These are phyloP conservation scores for Mycena galericulata DNA, from an alignment of 768 basidiomycete species.

Conservation along the genomic window DNA sequence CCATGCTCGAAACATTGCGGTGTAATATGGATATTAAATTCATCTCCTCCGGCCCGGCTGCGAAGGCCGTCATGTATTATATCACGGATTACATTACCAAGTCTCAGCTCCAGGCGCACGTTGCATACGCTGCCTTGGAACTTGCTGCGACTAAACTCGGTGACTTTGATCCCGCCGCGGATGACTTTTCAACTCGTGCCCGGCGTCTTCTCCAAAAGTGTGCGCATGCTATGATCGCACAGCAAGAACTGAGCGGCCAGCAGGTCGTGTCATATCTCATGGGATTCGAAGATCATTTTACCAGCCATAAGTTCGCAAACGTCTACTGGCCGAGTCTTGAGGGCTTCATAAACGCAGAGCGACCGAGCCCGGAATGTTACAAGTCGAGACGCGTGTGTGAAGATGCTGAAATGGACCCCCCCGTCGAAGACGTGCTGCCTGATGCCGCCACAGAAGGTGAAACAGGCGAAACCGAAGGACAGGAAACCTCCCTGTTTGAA, in stretches of 20 bases:
- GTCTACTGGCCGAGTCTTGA: neutral
- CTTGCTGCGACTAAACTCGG: neutral
- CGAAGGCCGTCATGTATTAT: slow-evolving; percentile 3
- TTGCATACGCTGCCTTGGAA: neutral
- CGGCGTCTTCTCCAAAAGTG: neutral
- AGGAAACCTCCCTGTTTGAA: too few species aligned
- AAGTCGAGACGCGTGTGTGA: neutral
- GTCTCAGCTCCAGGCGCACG: neutral
- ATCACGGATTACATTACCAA: slow-evolving; percentile 11
- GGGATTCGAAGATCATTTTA: slow-evolving; percentile 1
- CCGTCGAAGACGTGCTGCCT: too few species aligned
- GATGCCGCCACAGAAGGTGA: too few species aligned
- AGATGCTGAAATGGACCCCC: neutral
- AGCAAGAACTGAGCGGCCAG: neutral
- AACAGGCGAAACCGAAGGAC: too few species aligned
- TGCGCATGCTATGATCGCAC: neutral
- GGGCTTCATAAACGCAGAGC: neutral
- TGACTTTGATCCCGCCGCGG: neutral
- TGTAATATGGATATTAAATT: slow-evolving; percentile 17
- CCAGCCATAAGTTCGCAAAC: neutral
- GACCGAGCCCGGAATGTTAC: slow-evolving; percentile 6
- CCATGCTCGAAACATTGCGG: neutral
- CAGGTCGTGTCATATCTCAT: neutral
- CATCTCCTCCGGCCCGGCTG: neutral
- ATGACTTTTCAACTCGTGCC: neutral